A percentile compares a stretch with the other conserved stretches of the same genome.
These are phyloP conservation scores for Saccharomycopsis amapae DNA, from an alignment of 805 yeast species.

Conservation along the genomic window DNA sequence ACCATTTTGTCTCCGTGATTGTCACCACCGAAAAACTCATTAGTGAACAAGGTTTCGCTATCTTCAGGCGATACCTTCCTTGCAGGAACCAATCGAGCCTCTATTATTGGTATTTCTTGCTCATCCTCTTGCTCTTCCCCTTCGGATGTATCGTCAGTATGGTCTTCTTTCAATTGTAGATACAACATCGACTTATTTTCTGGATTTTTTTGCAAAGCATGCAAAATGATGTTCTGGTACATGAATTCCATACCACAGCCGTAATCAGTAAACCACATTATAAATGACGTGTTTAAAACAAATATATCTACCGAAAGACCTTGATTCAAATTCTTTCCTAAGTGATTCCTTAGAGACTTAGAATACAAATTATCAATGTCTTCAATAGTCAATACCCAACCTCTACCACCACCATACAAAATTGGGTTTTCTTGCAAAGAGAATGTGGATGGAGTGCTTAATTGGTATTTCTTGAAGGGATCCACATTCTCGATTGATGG, in stretches of 20 bases:
- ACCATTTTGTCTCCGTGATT: slow-evolving; percentile 35
- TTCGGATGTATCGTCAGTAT: slow-evolving; percentile 25
- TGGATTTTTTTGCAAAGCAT: slow-evolving; percentile 21
- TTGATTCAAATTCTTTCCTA: background rate
- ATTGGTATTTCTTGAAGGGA: slow-evolving; percentile 13
- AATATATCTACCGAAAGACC: slow-evolving; percentile 30
- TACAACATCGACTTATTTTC: slow-evolving; percentile 14
- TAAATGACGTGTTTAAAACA: slow-evolving; percentile 31
- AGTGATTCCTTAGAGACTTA: background rate
- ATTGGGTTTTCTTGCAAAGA: slow-evolving; percentile 21
- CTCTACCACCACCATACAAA: slow-evolving; percentile 20
- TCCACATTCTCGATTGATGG: slow-evolving; percentile 21
- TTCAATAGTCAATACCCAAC: slow-evolving; percentile 11
- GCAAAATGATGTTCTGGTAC: slow-evolving; percentile 25
- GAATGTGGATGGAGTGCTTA: slow-evolving; percentile 14
- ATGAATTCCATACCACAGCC: slow-evolving; percentile 34
- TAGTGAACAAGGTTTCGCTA: slow-evolving; percentile 24
- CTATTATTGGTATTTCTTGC: background rate
- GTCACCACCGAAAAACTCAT: slow-evolving; percentile 29
- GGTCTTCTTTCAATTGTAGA: slow-evolving; percentile 17
- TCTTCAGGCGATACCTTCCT: background rate
- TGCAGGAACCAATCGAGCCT: slow-evolving; percentile 7
- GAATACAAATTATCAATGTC: background rate
- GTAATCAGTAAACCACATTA: slow-evolving; percentile 33
- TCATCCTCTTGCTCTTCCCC: background rate